Conservation (phyloP, 2,329 filamentous ascomycete species). For the Colletotrichum somersetense region DNA sequence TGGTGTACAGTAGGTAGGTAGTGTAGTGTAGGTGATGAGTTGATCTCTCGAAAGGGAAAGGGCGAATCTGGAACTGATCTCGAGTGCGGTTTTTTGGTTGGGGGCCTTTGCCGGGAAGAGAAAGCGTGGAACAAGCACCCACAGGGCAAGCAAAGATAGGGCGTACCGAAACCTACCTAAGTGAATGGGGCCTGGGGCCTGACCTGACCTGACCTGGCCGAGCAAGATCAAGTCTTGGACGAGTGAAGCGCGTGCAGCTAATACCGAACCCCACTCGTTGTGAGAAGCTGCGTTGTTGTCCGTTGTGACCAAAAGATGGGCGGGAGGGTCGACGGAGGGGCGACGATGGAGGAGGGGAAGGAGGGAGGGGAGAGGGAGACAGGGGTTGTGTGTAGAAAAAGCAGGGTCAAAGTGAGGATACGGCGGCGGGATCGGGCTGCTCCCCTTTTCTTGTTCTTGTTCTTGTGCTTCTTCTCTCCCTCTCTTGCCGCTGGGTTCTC, state of each 20-base stretch:
- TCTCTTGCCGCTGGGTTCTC: slow-evolving; percentile 34
- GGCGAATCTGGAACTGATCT: slow-evolving; percentile 35
- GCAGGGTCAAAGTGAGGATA: slow-evolving; percentile 35
- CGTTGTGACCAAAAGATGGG: slow-evolving; percentile 21
- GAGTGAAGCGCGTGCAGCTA: slow-evolving; percentile 1
- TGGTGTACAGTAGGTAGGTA: neutral
- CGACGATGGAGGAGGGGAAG: slow-evolving; percentile 18
- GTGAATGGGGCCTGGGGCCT: neutral
- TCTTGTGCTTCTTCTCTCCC: no score
- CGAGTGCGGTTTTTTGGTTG: slow-evolving; percentile 25
- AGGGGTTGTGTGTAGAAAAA: slow-evolving; percentile 14
- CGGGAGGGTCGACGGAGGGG: slow-evolving; percentile 30
- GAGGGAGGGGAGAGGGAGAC: slow-evolving; percentile 16
- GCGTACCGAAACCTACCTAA: slow-evolving; percentile 7
- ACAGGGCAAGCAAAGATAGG: neutral
- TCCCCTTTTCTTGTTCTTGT: neutral
- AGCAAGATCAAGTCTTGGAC: slow-evolving; percentile 11
- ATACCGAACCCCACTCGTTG: neutral
- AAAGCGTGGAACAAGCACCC: neutral
- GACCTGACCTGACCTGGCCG: neutral
- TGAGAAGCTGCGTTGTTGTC: neutral
- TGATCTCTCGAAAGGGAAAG: slow-evolving; percentile 31
- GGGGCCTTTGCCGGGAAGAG: slow-evolving; percentile 2
- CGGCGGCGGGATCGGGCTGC: slow-evolving; percentile 30
- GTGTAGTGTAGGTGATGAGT: neutral